Evolutionary conservation across 1,284 basidiomycete species (phyloP).

Genomic region (Cryptococcus sp.): DNA sequence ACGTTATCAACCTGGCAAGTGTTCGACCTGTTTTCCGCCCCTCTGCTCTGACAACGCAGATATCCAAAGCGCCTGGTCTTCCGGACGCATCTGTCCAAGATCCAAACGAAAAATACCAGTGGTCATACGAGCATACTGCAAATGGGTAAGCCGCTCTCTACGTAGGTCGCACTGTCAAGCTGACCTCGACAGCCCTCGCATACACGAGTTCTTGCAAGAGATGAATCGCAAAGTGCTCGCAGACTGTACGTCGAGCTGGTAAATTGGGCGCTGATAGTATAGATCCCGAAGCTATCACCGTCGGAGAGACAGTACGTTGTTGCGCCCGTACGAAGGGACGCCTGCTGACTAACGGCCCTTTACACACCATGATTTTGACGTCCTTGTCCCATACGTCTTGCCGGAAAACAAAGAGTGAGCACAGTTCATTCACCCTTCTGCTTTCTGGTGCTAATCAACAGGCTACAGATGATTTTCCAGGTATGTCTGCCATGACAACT

Average conservation of each 20-base stretch:
- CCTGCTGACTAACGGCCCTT: constrained; percentile 8
- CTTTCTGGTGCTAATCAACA: background rate
- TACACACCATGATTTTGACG: constrained; percentile 9
- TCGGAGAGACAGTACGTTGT: constrained; percentile 1
- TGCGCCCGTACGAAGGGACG: no score
- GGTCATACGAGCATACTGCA: constrained; percentile 53
- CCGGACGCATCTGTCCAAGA: constrained; percentile 58
- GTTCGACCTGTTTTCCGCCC: background rate
- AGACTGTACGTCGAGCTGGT: constrained; percentile 2
- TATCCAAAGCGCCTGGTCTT: constrained; percentile 57
- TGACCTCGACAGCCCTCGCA: constrained; percentile 50
- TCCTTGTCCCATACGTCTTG: constrained; percentile 6
- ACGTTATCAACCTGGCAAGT: constrained; percentile 7
- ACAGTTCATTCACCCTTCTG: background rate
- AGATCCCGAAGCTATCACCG: constrained; percentile 4
- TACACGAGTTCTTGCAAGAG: constrained; percentile 64
- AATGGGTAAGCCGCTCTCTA: constrained; percentile 47
- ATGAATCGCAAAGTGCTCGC: constrained; percentile 56
- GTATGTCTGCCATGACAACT: constrained; percentile 8
- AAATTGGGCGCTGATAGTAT: constrained; percentile 6
- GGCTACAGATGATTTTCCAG: constrained; percentile 12
- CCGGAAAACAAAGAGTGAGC: constrained; percentile 9
- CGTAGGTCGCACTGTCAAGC: background rate
- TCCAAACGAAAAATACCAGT: constrained; percentile 54
- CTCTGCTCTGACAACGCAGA: constrained; percentile 50